These are phyloP conservation scores for Rhynchosporium agropyri DNA, from an alignment of 2,329 filamentous ascomycete genomes.

Conservation along the genomic window DNA sequence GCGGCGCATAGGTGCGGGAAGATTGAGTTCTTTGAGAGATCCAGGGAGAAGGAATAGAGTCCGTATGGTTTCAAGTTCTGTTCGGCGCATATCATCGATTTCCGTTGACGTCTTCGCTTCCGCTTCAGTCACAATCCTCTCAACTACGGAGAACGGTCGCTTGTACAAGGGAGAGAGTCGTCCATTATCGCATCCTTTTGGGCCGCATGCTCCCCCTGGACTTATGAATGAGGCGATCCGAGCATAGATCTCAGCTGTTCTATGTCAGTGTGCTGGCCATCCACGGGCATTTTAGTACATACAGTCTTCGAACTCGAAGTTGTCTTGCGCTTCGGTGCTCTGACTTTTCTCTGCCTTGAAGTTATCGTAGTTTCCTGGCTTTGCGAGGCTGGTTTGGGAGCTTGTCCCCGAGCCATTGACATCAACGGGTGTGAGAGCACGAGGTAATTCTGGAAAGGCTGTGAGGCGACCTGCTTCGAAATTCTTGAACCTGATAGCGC, in stretches of 20 bases:
- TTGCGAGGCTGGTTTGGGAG: constrained; percentile 22
- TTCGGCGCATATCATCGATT: constrained; percentile 21
- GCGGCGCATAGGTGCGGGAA: constrained; percentile 48
- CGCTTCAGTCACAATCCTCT: constrained; percentile 17
- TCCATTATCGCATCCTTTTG: constrained; percentile 15
- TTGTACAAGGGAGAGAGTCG: constrained; percentile 25
- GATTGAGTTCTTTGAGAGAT: constrained; percentile 52
- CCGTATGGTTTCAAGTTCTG: constrained; percentile 47
- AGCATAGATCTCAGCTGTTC: constrained; percentile 27
- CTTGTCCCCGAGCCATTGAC: constrained; percentile 16
- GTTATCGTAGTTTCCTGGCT: constrained; percentile 21
- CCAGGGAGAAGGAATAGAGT: constrained; percentile 47
- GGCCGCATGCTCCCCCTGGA: constrained; percentile 22
- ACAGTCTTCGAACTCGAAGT: constrained; percentile 24
- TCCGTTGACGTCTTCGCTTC: constrained; percentile 21
- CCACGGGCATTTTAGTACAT: background rate
- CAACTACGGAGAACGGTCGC: constrained; percentile 22
- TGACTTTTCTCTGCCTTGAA: background rate
- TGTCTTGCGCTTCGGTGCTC: constrained; percentile 22
- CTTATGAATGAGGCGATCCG: constrained; percentile 25
- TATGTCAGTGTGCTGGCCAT: constrained; percentile 3
- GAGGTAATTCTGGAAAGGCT: constrained; percentile 27
- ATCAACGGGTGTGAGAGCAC: constrained; percentile 21
- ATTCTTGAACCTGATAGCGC: constrained; percentile 47
- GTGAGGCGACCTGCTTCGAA: constrained; percentile 44